Evolutionary conservation across 306 rosid species (phyloP).

Genomic region (Geum urbanum): DNA sequence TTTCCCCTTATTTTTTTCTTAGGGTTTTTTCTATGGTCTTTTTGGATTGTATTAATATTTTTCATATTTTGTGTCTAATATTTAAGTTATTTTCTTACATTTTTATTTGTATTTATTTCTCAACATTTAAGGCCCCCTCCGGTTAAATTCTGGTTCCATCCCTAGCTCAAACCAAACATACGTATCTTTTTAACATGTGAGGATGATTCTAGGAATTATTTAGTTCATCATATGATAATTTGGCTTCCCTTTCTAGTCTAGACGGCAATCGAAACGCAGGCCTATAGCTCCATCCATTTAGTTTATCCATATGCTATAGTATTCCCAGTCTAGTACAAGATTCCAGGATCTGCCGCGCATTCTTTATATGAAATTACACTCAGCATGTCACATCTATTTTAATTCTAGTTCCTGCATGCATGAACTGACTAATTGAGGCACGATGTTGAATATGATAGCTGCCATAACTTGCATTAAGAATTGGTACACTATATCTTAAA

Average conservation of each 20-base stretch:
- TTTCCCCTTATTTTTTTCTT: too few species aligned
- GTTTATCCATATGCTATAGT: too few species aligned
- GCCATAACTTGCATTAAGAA: conserved; percentile 12
- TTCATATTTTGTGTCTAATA: too few species aligned
- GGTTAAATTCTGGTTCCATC: too few species aligned
- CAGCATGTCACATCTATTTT: not conserved
- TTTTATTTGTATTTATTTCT: too few species aligned
- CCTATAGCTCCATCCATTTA: too few species aligned
- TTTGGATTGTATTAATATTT: too few species aligned
- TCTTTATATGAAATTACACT: not conserved
- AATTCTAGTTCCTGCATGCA: not conserved
- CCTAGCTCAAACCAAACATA: not conserved
- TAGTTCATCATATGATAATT: not conserved
- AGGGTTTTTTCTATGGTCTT: too few species aligned
- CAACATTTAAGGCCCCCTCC: too few species aligned
- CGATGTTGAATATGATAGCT: not conserved
- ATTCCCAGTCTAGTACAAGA: too few species aligned
- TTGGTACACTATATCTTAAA: conserved; percentile 16
- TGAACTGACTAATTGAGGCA: not conserved
- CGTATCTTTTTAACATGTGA: not conserved
- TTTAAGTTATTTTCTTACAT: too few species aligned
- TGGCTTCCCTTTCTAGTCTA: not conserved
- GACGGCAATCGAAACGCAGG: too few species aligned
- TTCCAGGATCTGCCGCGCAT: not conserved
- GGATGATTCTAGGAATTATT: not conserved